Conservation (phyloP, 1,284 basidiomycete species). For the Ceratobasidium sp. region DNA sequence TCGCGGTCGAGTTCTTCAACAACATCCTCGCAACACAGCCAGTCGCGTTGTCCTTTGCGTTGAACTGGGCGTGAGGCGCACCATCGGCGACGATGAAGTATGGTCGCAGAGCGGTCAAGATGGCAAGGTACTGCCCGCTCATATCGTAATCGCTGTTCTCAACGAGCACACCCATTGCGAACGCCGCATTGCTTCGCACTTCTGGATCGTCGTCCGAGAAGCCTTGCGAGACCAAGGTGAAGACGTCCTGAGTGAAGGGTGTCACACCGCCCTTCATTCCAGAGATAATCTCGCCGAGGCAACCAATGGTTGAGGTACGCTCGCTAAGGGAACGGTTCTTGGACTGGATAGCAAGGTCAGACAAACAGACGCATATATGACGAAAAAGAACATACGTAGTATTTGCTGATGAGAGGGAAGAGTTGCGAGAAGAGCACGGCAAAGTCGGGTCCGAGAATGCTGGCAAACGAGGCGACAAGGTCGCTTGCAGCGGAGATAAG, state of each 20-base stretch:
- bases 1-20: slow-evolving; percentile 78
- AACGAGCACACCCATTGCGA: slow-evolving; percentile 91
- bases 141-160: slow-evolving; percentile 90
- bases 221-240: slow-evolving; percentile 77
- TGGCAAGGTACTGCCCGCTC: slow-evolving; percentile 80
- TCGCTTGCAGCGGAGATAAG: slow-evolving; percentile 95
- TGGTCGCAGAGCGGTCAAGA: slow-evolving; percentile 84
- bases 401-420: slow-evolving; percentile 90
- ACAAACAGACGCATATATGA: not conserved
- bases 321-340: slow-evolving; percentile 89
- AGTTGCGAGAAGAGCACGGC: slow-evolving; percentile 85
- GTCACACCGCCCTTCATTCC: slow-evolving; percentile 92
- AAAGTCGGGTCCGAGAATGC: slow-evolving; percentile 87
- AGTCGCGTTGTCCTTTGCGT: slow-evolving; percentile 95
- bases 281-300: slow-evolving; percentile 93
- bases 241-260: slow-evolving; percentile 73
- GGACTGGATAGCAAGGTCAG: slow-evolving; percentile 61
- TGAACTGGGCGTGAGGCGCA: slow-evolving; percentile 71
- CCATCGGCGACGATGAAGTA: slow-evolving; percentile 79
- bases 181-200: slow-evolving; percentile 96
- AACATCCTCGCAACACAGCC: slow-evolving; percentile 93
- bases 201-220: slow-evolving; percentile 88
- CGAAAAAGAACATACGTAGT: slow-evolving; percentile 74
- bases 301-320: slow-evolving; percentile 92
- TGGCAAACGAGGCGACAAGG: slow-evolving; percentile 91